Evolutionary conservation across 2,329 filamentous ascomycete genomes (phyloP).

Genomic region (Verticillium nonalfalfae): DNA sequence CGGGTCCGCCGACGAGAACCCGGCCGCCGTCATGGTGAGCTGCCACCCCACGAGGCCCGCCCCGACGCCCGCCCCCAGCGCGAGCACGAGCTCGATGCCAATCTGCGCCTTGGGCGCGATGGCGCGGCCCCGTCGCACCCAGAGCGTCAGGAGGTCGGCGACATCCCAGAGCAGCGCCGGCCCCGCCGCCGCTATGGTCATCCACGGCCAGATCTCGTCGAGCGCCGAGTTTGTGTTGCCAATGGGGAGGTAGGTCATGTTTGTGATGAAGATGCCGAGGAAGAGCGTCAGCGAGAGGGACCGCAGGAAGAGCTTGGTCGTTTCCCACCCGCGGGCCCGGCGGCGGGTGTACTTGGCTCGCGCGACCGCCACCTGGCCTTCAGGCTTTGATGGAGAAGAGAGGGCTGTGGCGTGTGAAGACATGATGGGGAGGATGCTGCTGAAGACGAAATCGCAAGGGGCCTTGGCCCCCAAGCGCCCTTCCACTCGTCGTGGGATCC

Average conservation of each 20-base stretch:
- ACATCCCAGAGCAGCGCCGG: conserved; percentile 15
- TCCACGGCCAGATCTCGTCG: not conserved
- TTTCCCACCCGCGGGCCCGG: conserved; percentile 12
- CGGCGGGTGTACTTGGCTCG: conserved; percentile 3
- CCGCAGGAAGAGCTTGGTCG: conserved; percentile 16
- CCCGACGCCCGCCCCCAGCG: conserved; percentile 1
- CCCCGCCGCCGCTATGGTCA: conserved; percentile 3
- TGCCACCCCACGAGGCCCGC: conserved; percentile 1
- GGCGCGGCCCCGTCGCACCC: conserved; percentile 15
- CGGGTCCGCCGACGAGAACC: not conserved
- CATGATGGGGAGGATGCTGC: not conserved
- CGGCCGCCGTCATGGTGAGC: not conserved
- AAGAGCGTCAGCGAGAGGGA: conserved; percentile 8
- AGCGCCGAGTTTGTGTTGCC: not conserved
- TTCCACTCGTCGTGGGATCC: not conserved
- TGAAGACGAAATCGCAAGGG: not conserved
- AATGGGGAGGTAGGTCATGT: not conserved
- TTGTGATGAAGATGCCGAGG: conserved; percentile 7
- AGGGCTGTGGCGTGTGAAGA: not conserved
- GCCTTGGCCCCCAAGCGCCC: not conserved
- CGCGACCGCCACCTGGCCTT: not conserved
- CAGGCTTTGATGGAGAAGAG: conserved; percentile 7
- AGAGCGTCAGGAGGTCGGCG: conserved; percentile 16
- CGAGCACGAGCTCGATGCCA: conserved; percentile 17
- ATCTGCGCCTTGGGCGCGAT: conserved; percentile 19